Evolutionary conservation across 805 yeast species (phyloP), one percentile per base, ranked within the genome.

Genomic region (Hanseniaspora taiwanica): DNA sequence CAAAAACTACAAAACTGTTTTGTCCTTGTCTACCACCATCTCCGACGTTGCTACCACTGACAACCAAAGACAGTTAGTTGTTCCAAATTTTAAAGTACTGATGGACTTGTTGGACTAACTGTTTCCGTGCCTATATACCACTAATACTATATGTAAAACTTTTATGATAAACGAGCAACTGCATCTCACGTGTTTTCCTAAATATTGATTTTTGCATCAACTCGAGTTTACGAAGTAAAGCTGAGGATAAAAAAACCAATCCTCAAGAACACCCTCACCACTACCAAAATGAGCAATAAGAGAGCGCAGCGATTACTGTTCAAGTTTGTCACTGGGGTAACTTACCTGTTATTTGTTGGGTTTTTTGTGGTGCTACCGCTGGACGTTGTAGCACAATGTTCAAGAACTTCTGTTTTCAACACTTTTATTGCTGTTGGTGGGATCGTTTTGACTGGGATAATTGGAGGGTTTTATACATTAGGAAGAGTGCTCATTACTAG

Each of bases 401-500:
- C 74, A 2, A 64, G 64, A 6, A 60, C 74, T 3, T 74, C 81
- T 49, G 91, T 83, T 1, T 64, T 83, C 55, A 84, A 86, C 54
- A 74, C 89, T 3, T 78, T 87, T 46, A 83, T 87, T 44, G 83
- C 86, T 17, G 74, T 82, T 6, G 72, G 76, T 35, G 84, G 81
- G 6, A 68, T 82, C 50, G 83, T 76, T 2, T 59, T 74, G 1
- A 75, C 82, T 46, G 63, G 76, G 1, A 43, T 79, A 1, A 48
- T 70, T 6, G 59, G 76, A 3, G 46, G 76, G 0, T 45, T 74
- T 1, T 55, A 81, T 16, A 73, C 76, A 46, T 59, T 80, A 17
- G 61, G 73, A 29, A 66, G 97, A 42, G 61, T 84, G 6, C 63
- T 76, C 42, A 67, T 71, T 19, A 66, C 71, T 41, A 66, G 78